phyloP scores from a whole-genome alignment of 2,329 filamentous ascomycete genomes.

The Nothopassalora personata region DNA sequence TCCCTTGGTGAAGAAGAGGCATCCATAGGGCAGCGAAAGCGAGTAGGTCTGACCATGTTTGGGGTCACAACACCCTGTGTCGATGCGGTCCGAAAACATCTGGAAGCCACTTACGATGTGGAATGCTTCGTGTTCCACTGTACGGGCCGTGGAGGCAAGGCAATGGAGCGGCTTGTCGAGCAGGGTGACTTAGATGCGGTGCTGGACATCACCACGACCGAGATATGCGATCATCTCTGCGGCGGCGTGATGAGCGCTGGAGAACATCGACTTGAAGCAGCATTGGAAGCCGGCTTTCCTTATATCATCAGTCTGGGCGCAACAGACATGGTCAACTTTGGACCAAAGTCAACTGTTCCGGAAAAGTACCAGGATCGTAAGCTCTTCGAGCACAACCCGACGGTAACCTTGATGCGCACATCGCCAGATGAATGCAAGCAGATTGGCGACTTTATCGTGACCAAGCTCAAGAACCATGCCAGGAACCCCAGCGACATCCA shows the following conservation, averaged over 20 bases:
- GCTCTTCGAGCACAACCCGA: conserved; percentile 61
- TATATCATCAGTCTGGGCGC: conserved; percentile 48
- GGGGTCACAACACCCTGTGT: conserved; percentile 66
- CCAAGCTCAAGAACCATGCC: conserved; percentile 45
- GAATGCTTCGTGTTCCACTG: conserved; percentile 66
- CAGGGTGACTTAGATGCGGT: conserved; percentile 59
- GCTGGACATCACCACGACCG: conserved; percentile 66
- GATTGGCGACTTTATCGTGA: conserved; percentile 53
- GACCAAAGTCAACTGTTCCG: conserved; percentile 51
- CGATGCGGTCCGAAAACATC: conserved; percentile 48
- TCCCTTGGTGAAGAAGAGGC: conserved; percentile 2
- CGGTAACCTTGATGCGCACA: conserved; percentile 62
- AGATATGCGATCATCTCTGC: conserved; percentile 59
- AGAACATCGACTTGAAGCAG: conserved; percentile 52
- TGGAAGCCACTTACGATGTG: conserved; percentile 44
- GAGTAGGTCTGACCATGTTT: conserved; percentile 67
- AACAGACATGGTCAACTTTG: conserved; percentile 60
- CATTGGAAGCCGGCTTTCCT: conserved; percentile 54
- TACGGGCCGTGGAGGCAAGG: conserved; percentile 61
- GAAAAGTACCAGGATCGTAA: conserved; percentile 47
- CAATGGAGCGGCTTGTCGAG: conserved; percentile 61
- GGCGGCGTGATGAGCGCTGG: conserved; percentile 61
- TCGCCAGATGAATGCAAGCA: conserved; percentile 51
- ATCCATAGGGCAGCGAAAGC: conserved; percentile 34
- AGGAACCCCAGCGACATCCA: conserved; percentile 42